Conservation (phyloP, 768 basidiomycete genomes). For the Zangia roseola region DNA sequence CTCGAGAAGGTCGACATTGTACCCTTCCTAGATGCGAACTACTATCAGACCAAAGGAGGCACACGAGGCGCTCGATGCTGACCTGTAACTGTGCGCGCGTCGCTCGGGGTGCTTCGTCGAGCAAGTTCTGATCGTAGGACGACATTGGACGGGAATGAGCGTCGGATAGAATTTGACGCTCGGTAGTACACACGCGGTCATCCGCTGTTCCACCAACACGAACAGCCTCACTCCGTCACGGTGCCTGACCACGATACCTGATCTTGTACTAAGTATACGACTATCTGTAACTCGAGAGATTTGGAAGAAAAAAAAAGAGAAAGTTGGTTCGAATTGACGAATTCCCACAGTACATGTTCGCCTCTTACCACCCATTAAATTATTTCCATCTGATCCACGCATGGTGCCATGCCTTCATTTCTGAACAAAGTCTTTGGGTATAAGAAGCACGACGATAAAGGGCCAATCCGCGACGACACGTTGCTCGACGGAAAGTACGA, state of each 20-base stretch:
- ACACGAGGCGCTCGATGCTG: conserved; percentile 22
- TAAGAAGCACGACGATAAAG: conserved; percentile 61
- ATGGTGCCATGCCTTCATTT: conserved; percentile 56
- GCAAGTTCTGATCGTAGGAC: conserved; percentile 40
- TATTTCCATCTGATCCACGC: conserved; percentile 10
- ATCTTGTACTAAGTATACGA: background rate
- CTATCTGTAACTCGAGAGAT: no score
- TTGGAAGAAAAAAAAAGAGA: background rate
- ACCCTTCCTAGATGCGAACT: conserved; percentile 47
- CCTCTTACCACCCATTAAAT: no score
- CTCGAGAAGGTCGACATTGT: conserved; percentile 47
- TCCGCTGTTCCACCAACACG: background rate
- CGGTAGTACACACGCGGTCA: background rate
- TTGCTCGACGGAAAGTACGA: conserved; percentile 77
- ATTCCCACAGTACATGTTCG: conserved; percentile 24
- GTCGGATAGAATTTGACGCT: conserved; percentile 21
- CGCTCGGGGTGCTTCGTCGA: conserved; percentile 40
- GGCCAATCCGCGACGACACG: conserved; percentile 37
- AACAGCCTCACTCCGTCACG: conserved; percentile 29
- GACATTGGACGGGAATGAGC: conserved; percentile 21
- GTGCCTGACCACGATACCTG: conserved; percentile 28
- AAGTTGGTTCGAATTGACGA: background rate
- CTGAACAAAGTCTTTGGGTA: conserved; percentile 76
- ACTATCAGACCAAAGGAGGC: background rate
- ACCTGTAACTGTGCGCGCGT: conserved; percentile 46